phyloP scores from a whole-genome alignment of 305 asterid genomes.

The Fraxinus albicans region DNA sequence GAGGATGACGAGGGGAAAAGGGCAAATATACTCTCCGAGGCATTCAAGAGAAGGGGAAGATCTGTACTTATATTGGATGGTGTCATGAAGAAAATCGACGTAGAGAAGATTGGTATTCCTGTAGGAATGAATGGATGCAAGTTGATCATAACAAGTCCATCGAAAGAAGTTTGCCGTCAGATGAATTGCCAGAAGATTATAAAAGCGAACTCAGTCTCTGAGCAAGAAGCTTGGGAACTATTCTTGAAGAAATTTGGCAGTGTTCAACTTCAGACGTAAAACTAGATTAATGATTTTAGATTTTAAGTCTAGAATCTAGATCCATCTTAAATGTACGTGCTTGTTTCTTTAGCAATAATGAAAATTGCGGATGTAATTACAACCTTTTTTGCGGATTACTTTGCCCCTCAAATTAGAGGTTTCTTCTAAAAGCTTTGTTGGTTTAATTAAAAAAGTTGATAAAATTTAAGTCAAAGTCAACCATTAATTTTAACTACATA shows the following conservation, averaged over 20 bases:
- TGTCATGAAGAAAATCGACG: background rate
- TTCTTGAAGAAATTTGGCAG: background rate
- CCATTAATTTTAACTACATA: no score
- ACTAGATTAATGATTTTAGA: no score
- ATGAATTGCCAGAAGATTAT: background rate
- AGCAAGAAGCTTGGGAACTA: constrained; percentile 8
- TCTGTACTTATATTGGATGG: constrained; percentile 19
- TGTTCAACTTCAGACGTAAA: background rate
- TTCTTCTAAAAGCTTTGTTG: no score
- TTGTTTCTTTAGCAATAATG: no score
- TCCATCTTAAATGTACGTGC: background rate
- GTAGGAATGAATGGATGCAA: background rate
- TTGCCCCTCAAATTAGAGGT: no score
- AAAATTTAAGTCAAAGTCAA: no score
- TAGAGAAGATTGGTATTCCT: constrained; percentile 3
- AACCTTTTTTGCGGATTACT: no score
- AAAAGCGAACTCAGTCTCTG: background rate
- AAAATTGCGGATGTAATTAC: no score
- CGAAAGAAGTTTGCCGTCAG: background rate
- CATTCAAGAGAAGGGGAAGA: background rate
- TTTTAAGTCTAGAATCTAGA: background rate
- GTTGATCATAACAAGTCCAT: background rate
- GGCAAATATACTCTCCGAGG: background rate
- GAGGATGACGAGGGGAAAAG: background rate
- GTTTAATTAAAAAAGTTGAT: no score